Evolutionary conservation across 139 green algal genomes (phyloP).

Genomic region (Picochlorum costavermella): DNA sequence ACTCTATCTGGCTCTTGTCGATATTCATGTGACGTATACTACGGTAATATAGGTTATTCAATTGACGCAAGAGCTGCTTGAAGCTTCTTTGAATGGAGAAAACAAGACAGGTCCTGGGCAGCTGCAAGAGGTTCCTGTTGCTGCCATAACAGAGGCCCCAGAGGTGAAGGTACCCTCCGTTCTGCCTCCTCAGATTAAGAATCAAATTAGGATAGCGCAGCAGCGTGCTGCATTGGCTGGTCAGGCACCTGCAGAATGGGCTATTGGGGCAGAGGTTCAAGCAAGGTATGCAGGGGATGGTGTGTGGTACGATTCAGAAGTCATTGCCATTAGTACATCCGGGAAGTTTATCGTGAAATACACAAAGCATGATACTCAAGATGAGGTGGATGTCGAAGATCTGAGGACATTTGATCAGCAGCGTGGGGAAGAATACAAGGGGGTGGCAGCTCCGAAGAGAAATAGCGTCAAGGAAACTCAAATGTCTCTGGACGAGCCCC

Average conservation of each 20-base stretch:
- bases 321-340: constrained; percentile 31
- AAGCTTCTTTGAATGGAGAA: constrained; percentile 30
- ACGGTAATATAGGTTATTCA: constrained; percentile 51
- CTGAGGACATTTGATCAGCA: constrained; percentile 29
- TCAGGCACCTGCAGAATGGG: constrained; percentile 61
- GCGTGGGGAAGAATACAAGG: constrained; percentile 32
- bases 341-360: constrained; percentile 66
- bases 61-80: constrained; percentile 60
- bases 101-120: constrained; percentile 1
- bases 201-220: constrained; percentile 67
- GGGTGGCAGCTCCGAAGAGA: constrained; percentile 65
- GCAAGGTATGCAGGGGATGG: constrained; percentile 49
- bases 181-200: constrained; percentile 54
- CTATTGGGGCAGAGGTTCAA: constrained; percentile 55
- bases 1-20: no score
- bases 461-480: constrained; percentile 58
- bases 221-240: constrained; percentile 53
- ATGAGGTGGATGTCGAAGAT: constrained; percentile 49
- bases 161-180: constrained; percentile 28
- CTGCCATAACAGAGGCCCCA: neutral
- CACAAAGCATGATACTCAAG: constrained; percentile 54
- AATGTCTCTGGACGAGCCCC: constrained; percentile 15
- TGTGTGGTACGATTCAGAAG: constrained; percentile 28
- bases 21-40: no score
- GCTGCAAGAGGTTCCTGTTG: neutral